Base-by-base conservation (phyloP, 1,139 yeast genomes). In the Sugiyamaella grinbergsii region DNA sequence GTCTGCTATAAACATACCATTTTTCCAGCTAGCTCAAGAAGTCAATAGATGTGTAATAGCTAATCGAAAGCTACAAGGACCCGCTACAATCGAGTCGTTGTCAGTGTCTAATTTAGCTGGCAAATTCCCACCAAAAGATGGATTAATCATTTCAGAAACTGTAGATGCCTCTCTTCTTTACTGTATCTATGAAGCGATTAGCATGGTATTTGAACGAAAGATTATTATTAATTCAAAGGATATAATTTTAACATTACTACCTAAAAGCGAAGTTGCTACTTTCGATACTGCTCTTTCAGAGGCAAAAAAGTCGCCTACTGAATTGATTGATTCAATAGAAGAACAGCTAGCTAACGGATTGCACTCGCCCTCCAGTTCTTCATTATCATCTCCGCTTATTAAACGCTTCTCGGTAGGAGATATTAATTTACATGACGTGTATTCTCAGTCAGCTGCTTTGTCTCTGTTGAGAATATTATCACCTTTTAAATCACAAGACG, bases 361-460 rank as follows among this genome's bases (percentile, higher is more conserved):
- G n/a, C 16, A 8, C 23, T 5, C 20, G 7, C 40, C 20, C 8
- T n/a, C 42, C 11, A 11, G 16, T n/a, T n/a, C 33, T 11, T 13
- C 33, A 13, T 4, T n/a, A 5, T n/a, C 13, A 29, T 40, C 34
- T 31, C 42, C 49, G 2, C 48, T 61, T 5, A 44, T 59, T 10
- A 55, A 55, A 34, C 54, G 63, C 8, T 63, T 53, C 46, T 61
- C 65, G 2, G 44, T 61, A 1, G 56, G 59, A 1, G 66, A 62
- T 41, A 46, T 63, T 34, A 56, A 52, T 16, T 40, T 52, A 11
- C 48, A 51, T 19, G 63, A 62, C 28, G 46, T 45, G n/a, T 51
- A 54, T n/a, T 49, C 62, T 6, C 51, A 45, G 13, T 60, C 66
- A 1, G 53, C 58, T 10, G 60, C 59, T 11, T 54, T 59, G 11